Base-by-base conservation (phyloP, 2,329 filamentous ascomycete genomes). In the Penicillium sclerotiorum region DNA sequence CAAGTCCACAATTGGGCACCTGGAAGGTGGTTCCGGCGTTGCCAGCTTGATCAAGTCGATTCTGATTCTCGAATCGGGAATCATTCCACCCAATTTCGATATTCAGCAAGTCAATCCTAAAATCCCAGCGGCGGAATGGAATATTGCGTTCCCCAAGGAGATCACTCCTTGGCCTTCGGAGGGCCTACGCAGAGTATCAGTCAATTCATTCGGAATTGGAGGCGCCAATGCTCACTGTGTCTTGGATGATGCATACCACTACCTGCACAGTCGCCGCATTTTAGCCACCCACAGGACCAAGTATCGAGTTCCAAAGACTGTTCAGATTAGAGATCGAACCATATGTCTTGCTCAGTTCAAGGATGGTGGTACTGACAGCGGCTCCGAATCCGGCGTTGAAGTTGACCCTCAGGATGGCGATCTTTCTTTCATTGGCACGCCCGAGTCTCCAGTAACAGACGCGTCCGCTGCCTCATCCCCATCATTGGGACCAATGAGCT, bases 51-150 rank as follows among this genome's bases (percentile, higher is more conserved):
- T 78, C 52, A 77, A 78, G 50, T 60, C 70, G 1, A 66, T 70
- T 1, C 56, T 78, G 45, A 68, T 73, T 50, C 60, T 79, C 3
- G 75, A 78, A 54, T 70, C 72, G 30, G 73, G 73, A 0, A 68
- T 77, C 12, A 70, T 78, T 20, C 68, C 73, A 8, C 71, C 75
- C 3, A 77, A 77, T 47, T 62, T 62, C 46, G 69, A 74, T 47
- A 75, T 77, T 33, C 60, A 69, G 37, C 65, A 63, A 13, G 58
- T 64, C 1, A 78, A 77, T 28, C 56, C 65, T 0, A 65, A 66
- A 12, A 68, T 75, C 21, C 63, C 63, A 2, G 56, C 67, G 2
- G 52, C 60, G 5, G 63, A 72, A 6, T 73, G 70, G 70, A 67
- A 69, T 8, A 53, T 60, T 21, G 28, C 35, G 4, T 61, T 72